These are phyloP conservation scores for Pilaira anomala DNA, from an alignment of 192 early-diverging fungal genomes.

Conservation along the genomic window DNA sequence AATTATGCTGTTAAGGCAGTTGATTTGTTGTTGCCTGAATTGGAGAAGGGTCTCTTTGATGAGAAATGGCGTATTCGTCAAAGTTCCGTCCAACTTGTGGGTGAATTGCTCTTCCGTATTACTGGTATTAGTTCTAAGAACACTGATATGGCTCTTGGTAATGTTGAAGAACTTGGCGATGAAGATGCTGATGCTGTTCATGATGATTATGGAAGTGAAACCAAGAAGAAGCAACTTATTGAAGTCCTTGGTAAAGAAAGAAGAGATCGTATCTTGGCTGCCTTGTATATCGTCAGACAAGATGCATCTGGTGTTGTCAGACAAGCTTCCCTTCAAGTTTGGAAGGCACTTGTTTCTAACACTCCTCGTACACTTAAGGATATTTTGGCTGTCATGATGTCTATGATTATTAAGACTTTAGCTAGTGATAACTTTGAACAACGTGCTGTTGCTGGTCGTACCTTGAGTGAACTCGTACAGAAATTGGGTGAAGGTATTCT, in stretches of 20 bases:
- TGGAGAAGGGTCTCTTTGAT: slow-evolving; percentile 87
- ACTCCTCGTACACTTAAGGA: slow-evolving; percentile 97
- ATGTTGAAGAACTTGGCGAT: slow-evolving; percentile 47
- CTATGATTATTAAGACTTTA: slow-evolving; percentile 80
- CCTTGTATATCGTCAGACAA: slow-evolving; percentile 89
- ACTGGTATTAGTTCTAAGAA: slow-evolving; percentile 77
- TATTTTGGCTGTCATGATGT: slow-evolving; percentile 88
- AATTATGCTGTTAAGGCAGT: slow-evolving; percentile 87
- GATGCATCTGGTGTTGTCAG: slow-evolving; percentile 82
- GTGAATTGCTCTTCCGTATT: slow-evolving; percentile 90
- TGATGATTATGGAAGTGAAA: slow-evolving; percentile 58
- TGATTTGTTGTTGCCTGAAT: slow-evolving; percentile 85
- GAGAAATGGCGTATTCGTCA: slow-evolving; percentile 96
- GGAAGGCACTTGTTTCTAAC: slow-evolving; percentile 94
- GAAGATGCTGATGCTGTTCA: slow-evolving; percentile 65
- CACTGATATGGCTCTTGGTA: slow-evolving; percentile 41
- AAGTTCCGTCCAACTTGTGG: slow-evolving; percentile 90
- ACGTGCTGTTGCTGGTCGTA: slow-evolving; percentile 84
- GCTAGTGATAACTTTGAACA: slow-evolving; percentile 73
- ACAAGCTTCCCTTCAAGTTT: slow-evolving; percentile 84
- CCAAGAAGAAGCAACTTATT: slow-evolving; percentile 64
- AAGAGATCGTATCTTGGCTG: slow-evolving; percentile 79
- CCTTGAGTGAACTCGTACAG: slow-evolving; percentile 89
- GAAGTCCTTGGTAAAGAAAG: slow-evolving; percentile 84
- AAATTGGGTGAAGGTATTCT: slow-evolving; percentile 92